Percentiles rank a stretch among this genome's conserved stretches.
These are phyloP conservation scores for Chalciporus pseudorubinellus DNA, from an alignment of 768 basidiomycete genomes.

Conservation along the genomic window DNA sequence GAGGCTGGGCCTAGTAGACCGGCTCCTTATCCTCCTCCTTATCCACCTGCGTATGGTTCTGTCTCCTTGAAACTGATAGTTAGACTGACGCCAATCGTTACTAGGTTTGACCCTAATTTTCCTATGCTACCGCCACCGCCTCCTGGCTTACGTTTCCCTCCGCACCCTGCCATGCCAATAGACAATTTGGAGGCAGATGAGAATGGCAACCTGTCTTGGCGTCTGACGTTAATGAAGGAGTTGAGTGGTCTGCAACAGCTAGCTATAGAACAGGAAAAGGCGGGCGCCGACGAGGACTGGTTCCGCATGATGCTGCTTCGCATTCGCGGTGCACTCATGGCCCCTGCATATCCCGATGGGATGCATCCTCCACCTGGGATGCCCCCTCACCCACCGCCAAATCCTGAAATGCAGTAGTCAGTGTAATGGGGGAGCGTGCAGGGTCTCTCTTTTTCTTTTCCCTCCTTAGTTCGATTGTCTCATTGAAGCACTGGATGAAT, in stretches of 20 bases:
- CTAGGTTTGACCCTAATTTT: conserved; percentile 73
- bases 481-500: neutral
- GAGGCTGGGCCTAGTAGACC: conserved; percentile 61
- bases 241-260: conserved; percentile 70
- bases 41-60: conserved; percentile 48
- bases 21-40: conserved; percentile 58
- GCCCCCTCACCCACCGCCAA: conserved; percentile 36
- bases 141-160: conserved; percentile 60
- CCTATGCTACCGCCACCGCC: conserved; percentile 54
- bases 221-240: conserved; percentile 77
- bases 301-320: conserved; percentile 82
- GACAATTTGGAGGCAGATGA: conserved; percentile 77
- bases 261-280: conserved; percentile 81
- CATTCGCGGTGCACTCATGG: conserved; percentile 72
- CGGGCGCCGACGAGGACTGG: conserved; percentile 79
- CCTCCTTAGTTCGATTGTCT: neutral
- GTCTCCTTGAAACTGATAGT: neutral
- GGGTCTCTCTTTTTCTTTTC: neutral
- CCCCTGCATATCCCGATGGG: conserved; percentile 36
- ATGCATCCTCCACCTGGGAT: conserved; percentile 38
- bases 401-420: conserved; percentile 33
- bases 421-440: neutral
- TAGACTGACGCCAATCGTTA: conserved; percentile 13
- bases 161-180: conserved; percentile 55
- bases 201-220: conserved; percentile 79